Evolutionary conservation across 208 protist species (phyloP), one percentile per base, ranked within the genome.

Genomic region (Trichomonas gallinae): DNA sequence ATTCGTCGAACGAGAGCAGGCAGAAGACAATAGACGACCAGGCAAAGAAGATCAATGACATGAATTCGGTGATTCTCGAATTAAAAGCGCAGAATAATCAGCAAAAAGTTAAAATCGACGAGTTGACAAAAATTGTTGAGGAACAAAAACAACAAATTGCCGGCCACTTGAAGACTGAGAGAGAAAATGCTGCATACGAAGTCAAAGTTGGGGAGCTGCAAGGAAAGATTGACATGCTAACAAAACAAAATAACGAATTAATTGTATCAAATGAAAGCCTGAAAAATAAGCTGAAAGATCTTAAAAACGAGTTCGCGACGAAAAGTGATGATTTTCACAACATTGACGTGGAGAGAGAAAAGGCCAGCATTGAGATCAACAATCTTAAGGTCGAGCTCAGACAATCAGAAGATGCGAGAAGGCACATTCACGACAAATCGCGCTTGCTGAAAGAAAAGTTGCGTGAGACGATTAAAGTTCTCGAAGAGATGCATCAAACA

Each of bases 121-220:
- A 44, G 46, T 46, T 89, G 38, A 89, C 31, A 8, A 26, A 46
- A 46, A 17, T 26, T 31, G 38, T 89, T n/a, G 17, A 89, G 31
- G 38, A 89, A 46, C 40, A 89, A 44, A 89, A 31, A 46, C 34
- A 89, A 26, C 17, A 44, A 26, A 40, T 44, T 44, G 15, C 31
- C 6, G 38, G 40, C 0, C 31, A 89, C 15, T 21, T 26, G 15
- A 34, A 46, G 40, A 89, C 38, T 46, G 83, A 89, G 23, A 44
- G 83, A 89, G 83, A 89, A 44, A 89, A 89, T 89, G 83, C 83
- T n/a, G 17, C 31, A 46, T 89, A 89, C 46, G 83, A 89, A 89
- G 17, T n/a, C 31, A 89, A 42, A 46, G 40, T 89, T 26, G 83
- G 17, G 9, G 17, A 42, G 4, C 17, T 89, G 3, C 83, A 89